Percentiles rank a stretch among this genome's conserved stretches.
Evolutionary conservation across 352 stramenopile species (phyloP).

Genomic region (Pythium plurisporium): DNA sequence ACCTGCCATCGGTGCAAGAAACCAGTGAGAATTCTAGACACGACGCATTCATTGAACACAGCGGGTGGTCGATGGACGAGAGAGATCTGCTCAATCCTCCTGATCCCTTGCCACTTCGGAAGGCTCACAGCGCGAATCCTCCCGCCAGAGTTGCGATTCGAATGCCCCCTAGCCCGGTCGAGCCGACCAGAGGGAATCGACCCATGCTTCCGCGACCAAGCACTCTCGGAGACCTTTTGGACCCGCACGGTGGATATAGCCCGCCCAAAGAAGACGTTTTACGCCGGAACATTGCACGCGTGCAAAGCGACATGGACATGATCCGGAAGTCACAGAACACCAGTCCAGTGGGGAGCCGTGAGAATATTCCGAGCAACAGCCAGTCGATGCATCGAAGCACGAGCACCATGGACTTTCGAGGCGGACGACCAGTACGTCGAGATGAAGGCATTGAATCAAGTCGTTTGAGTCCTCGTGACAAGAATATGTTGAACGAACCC

Average conservation of each 20-base stretch:
- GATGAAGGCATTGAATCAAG: background rate
- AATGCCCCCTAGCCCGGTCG: constrained; percentile 14
- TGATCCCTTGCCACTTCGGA: constrained; percentile 3
- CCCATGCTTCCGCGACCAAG: constrained; percentile 13
- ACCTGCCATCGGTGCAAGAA: constrained; percentile 17
- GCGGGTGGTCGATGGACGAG: constrained; percentile 1
- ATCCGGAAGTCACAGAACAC: background rate
- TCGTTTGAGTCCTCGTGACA: background rate
- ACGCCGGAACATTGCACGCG: constrained; percentile 6
- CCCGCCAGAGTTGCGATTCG: constrained; percentile 12
- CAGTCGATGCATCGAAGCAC: constrained; percentile 1
- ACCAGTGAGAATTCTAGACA: background rate
- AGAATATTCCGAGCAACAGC: constrained; percentile 6
- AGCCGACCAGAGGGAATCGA: constrained; percentile 9
- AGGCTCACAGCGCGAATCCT: constrained; percentile 10
- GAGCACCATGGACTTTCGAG: background rate
- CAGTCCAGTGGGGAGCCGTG: background rate
- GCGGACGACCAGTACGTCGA: background rate
- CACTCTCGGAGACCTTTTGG: constrained; percentile 16
- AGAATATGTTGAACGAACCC: background rate
- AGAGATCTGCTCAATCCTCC: constrained; percentile 3
- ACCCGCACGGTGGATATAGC: constrained; percentile 14
- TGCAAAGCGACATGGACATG: constrained; percentile 18
- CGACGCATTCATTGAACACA: background rate
- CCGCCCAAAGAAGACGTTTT: constrained; percentile 10